phyloP scores from a whole-genome alignment of 768 basidiomycete genomes.

The Suillus ampliporus region DNA sequence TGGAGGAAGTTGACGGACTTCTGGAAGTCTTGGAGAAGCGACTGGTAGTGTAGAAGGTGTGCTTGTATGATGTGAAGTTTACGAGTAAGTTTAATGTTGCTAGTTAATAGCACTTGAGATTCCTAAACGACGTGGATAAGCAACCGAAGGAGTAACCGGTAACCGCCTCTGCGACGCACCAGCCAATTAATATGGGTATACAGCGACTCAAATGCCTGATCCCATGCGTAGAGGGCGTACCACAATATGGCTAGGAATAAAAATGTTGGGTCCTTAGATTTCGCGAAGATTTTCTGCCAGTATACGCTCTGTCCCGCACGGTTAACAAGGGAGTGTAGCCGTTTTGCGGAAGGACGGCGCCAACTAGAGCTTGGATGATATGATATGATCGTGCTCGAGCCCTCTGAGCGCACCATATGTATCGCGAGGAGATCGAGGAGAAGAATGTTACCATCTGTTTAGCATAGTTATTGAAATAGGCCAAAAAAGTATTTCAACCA shows the following conservation, averaged over 20 bases:
- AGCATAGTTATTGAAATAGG: neutral
- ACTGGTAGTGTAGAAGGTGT: constrained; percentile 59
- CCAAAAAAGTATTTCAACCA: neutral
- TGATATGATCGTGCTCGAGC: constrained; percentile 40
- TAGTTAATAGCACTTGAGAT: constrained; percentile 42
- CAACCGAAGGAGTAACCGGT: neutral
- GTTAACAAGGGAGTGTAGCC: constrained; percentile 36
- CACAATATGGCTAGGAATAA: constrained; percentile 51
- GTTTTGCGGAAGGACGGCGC: constrained; percentile 33
- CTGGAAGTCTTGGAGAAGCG: constrained; percentile 58
- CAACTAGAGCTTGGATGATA: constrained; percentile 36
- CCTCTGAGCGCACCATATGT: constrained; percentile 41
- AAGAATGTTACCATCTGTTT: constrained; percentile 28
- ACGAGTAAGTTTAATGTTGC: constrained; percentile 48
- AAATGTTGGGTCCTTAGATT: constrained; percentile 39
- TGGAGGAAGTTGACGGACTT: constrained; percentile 56
- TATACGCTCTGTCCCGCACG: constrained; percentile 43
- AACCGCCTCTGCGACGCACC: constrained; percentile 37
- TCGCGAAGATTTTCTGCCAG: constrained; percentile 39
- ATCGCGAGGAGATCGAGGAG: constrained; percentile 44
- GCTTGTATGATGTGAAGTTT: constrained; percentile 64
- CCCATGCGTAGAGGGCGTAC: constrained; percentile 69
- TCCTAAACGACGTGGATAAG: constrained; percentile 42
- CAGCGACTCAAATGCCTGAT: constrained; percentile 58
- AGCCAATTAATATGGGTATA: constrained; percentile 56